phyloP scores from a whole-genome alignment of 805 yeast species.

The Candida jianshihensis region DNA sequence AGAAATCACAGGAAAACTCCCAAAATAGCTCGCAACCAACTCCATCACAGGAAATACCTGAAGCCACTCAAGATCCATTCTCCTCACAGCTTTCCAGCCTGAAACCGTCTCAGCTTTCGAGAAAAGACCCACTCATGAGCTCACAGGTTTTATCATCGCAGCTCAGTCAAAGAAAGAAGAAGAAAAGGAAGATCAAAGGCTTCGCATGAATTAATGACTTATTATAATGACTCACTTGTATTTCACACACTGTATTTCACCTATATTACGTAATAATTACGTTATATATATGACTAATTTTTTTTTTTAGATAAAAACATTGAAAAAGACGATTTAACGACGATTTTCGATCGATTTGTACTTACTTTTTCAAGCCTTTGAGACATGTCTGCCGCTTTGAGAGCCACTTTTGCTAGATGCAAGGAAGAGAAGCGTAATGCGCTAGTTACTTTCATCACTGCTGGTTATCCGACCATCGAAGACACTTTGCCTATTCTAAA shows the following conservation, averaged over 20 bases:
- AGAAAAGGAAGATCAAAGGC: conserved; percentile 16
- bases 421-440: conserved; percentile 71
- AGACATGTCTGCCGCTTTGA: conserved; percentile 36
- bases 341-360: not conserved
- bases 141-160: conserved; percentile 6
- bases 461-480: conserved; percentile 84
- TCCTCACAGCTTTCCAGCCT: too few species aligned
- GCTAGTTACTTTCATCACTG: conserved; percentile 86
- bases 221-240: too few species aligned
- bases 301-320: not conserved
- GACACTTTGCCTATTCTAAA: conserved; percentile 82
- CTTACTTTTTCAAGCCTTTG: not conserved
- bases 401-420: conserved; percentile 55
- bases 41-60: conserved; percentile 2
- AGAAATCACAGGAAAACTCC: too few species aligned
- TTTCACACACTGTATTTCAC: too few species aligned
- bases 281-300: not conserved
- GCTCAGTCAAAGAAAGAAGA: conserved; percentile 4
- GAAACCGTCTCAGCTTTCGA: too few species aligned
- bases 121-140: conserved; percentile 1
- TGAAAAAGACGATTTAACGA: not conserved
- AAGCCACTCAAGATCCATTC: too few species aligned
- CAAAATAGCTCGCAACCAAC: not conserved
- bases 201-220: conserved; percentile 10
- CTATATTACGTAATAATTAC: not conserved